Percentiles rank a stretch among this genome's conserved stretches.
Evolutionary conservation across 1,284 basidiomycete genomes (phyloP).

Genomic region (Microbotryum silenes-acaulis): DNA sequence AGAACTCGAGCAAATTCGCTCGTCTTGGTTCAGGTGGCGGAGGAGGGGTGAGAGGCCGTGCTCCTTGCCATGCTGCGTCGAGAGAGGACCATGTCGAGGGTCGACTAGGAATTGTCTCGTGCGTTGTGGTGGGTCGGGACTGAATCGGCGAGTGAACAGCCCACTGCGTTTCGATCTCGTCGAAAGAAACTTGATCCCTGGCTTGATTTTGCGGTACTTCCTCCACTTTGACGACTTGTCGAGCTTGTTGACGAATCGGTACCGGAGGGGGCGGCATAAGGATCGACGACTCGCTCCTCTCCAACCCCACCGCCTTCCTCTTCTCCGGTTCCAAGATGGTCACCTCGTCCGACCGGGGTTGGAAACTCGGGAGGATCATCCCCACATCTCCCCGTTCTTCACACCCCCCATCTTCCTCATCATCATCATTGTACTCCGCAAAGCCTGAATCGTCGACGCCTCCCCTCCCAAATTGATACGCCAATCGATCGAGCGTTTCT

Average conservation of each 20-base stretch:
- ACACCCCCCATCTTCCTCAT: background rate
- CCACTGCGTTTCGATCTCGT: background rate
- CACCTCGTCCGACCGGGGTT: background rate
- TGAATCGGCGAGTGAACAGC: background rate
- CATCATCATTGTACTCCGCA: background rate
- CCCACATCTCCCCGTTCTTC: background rate
- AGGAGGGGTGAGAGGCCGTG: background rate
- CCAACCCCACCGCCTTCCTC: too few relatives aligned
- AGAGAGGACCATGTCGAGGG: background rate
- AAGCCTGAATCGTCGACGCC: constrained; percentile 20
- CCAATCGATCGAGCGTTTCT: background rate
- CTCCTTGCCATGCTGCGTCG: constrained; percentile 6
- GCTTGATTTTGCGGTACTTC: background rate
- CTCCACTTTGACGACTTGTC: background rate
- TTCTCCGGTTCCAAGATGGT: background rate
- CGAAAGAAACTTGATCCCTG: background rate
- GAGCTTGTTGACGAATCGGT: background rate
- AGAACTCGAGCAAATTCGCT: constrained; percentile 10
- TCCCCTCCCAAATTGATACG: background rate
- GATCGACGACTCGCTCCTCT: background rate
- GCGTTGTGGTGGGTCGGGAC: background rate
- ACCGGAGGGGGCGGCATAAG: constrained; percentile 16
- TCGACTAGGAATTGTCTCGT: background rate
- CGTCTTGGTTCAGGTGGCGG: constrained; percentile 1
- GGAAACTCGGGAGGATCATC: background rate